phyloP scores from a whole-genome alignment of 2,329 filamentous ascomycete genomes.

The Pseudogymnoascus sp. region DNA sequence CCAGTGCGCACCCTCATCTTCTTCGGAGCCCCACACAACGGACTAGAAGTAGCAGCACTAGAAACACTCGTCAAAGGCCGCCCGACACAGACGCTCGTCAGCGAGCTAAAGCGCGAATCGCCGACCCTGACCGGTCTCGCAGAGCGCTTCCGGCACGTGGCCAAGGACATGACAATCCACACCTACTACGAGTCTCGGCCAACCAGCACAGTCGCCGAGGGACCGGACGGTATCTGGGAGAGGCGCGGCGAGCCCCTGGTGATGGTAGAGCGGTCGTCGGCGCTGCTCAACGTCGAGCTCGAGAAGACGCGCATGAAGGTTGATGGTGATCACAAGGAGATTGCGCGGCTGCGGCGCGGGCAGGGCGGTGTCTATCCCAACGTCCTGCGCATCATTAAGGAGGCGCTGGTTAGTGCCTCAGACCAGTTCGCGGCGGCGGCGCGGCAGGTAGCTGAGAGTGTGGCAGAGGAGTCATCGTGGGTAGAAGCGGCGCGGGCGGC shows the following conservation, averaged over 20 bases:
- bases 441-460: background rate
- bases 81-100: background rate
- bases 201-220: background rate
- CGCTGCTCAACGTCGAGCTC: background rate
- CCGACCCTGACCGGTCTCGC: background rate
- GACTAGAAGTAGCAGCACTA: background rate
- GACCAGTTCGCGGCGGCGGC: background rate
- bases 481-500: no score
- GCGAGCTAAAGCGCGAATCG: background rate
- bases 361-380: background rate
- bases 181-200: background rate
- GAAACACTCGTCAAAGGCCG: background rate
- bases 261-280: background rate
- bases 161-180: background rate
- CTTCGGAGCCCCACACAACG: background rate
- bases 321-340: background rate
- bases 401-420: background rate
- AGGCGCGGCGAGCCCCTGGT: background rate
- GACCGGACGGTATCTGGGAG: background rate
- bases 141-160: background rate
- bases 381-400: background rate
- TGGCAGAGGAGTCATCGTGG: no score
- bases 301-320: background rate
- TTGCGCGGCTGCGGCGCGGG: background rate
- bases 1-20: constrained; percentile 1